phyloP scores from a whole-genome alignment of 805 yeast genomes.

The Saccharomycopsis sp. region DNA sequence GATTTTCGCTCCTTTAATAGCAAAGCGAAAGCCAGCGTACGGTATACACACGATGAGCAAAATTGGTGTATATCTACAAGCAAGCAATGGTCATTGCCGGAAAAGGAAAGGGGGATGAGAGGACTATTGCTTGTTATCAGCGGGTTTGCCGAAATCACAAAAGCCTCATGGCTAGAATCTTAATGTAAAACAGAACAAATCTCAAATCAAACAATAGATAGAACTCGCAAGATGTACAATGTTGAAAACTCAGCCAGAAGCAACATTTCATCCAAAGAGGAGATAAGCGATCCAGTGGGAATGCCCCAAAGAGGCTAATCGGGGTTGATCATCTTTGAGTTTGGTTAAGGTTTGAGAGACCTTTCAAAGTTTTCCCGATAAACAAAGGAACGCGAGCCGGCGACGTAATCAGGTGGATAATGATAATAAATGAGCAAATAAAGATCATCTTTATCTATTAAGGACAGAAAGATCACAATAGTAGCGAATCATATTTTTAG shows the following conservation, averaged over 20 bases:
- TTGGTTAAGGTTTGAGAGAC: neutral
- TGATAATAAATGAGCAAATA: too few species aligned
- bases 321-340: neutral
- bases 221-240: neutral
- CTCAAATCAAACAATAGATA: neutral
- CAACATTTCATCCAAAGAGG: neutral
- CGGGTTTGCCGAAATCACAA: neutral
- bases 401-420: too few species aligned
- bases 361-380: neutral
- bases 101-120: too few species aligned
- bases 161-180: neutral
- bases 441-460: too few species aligned
- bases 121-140: neutral
- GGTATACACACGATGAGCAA: too few species aligned
- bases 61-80: too few species aligned
- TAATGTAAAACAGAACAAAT: neutral
- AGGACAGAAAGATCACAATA: too few species aligned
- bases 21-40: too few species aligned
- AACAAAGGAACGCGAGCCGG: too few species aligned
- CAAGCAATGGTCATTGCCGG: too few species aligned
- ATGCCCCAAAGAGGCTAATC: neutral
- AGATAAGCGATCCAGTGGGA: too few species aligned
- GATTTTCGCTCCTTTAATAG: neutral
- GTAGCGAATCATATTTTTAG: too few species aligned
- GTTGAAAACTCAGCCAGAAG: neutral